These are phyloP conservation scores for Yamadazyma akitaensis DNA, from an alignment of 805 yeast species.

Conservation along the genomic window DNA sequence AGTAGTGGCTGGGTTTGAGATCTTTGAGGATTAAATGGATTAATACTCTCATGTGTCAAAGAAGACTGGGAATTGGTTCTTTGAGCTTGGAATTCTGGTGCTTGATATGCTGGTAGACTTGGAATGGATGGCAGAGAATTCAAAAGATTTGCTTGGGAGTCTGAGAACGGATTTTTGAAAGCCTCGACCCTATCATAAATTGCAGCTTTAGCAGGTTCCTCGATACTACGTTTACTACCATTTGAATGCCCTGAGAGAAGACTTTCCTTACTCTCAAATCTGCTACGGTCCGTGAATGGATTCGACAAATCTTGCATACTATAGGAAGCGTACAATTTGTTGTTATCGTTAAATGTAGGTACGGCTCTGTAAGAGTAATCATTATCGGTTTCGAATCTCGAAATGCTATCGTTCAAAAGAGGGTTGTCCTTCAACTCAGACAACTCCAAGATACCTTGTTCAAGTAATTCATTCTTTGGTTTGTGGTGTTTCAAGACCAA, in stretches of 20 bases:
- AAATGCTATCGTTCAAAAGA: constrained; percentile 17
- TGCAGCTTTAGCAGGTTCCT: constrained; percentile 1
- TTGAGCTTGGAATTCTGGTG: background rate
- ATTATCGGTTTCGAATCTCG: constrained; percentile 9
- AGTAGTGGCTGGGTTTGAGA: constrained; percentile 3
- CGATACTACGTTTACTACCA: background rate
- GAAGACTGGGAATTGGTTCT: constrained; percentile 5
- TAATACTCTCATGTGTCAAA: background rate
- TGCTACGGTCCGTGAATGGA: constrained; percentile 1
- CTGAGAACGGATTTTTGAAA: constrained; percentile 1
- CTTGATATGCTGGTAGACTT: background rate
- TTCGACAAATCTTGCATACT: constrained; percentile 9
- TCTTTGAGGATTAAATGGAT: background rate
- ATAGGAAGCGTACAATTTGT: constrained; percentile 13
- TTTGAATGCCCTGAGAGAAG: constrained; percentile 1
- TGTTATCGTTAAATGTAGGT: constrained; percentile 14
- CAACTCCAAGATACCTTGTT: constrained; percentile 26
- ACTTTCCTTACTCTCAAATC: constrained; percentile 6
- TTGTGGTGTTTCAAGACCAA: constrained; percentile 45
- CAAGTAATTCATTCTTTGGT: constrained; percentile 30
- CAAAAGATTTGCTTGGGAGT: background rate
- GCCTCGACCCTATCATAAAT: background rate
- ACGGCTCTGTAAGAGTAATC: constrained; percentile 8
- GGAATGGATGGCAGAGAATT: background rate
- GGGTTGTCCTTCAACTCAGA: constrained; percentile 26